Evolutionary conservation across 257 asterid species (phyloP).

Genomic region (Henckelia pumila): DNA sequence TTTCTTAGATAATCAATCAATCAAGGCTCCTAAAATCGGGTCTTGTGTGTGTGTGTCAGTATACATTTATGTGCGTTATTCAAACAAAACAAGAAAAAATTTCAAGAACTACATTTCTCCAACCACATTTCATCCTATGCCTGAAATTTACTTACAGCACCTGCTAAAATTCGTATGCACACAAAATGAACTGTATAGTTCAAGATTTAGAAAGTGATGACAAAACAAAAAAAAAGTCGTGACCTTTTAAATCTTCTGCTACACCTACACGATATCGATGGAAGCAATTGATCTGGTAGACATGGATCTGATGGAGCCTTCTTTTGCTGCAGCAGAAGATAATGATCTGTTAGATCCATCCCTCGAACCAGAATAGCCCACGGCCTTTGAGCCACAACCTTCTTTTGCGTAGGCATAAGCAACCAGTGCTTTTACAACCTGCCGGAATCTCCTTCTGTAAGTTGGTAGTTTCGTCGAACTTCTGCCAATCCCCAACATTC

Average conservation of each 20-base stretch:
- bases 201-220: background rate
- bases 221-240: conserved; percentile 4
- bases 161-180: background rate
- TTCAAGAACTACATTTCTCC: background rate
- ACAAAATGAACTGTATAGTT: background rate
- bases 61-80: background rate
- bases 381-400: conserved; percentile 27
- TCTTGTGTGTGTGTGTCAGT: background rate
- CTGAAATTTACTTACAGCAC: background rate
- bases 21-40: background rate
- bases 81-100: background rate
- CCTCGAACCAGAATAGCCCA: conserved; percentile 32
- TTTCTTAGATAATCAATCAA: background rate
- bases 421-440: conserved; percentile 66
- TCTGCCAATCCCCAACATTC: conserved; percentile 78
- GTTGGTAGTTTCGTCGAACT: conserved; percentile 78
- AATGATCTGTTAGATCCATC: conserved; percentile 43
- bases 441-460: conserved; percentile 68
- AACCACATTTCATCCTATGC: background rate
- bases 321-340: conserved; percentile 30
- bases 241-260: background rate
- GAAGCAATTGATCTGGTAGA: conserved; percentile 47
- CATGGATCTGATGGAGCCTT: conserved; percentile 36
- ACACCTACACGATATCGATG: conserved; percentile 60
- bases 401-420: conserved; percentile 41